These are phyloP conservation scores for Xylaria longipes DNA, from an alignment of 495 filamentous ascomycete species.

Conservation along the genomic window DNA sequence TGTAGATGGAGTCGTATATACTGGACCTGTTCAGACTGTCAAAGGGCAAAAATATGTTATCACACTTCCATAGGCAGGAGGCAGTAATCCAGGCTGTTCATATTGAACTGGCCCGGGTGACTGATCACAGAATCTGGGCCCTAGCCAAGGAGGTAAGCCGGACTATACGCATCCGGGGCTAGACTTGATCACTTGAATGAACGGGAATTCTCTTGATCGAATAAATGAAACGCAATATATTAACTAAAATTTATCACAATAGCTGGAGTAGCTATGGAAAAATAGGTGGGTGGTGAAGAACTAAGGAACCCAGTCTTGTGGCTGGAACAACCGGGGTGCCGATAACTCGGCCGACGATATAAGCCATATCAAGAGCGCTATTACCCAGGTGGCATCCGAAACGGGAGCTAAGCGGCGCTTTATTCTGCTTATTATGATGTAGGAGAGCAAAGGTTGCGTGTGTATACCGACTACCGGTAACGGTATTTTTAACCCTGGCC, in stretches of 20 bases:
- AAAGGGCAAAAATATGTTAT: slow-evolving; percentile 20
- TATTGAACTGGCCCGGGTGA: no score
- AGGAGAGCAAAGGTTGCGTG: slow-evolving; percentile 65
- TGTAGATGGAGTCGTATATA: slow-evolving; percentile 24
- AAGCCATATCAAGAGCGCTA: slow-evolving; percentile 45
- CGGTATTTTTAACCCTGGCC: slow-evolving; percentile 48
- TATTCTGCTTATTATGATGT: slow-evolving; percentile 58
- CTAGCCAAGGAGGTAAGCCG: no score
- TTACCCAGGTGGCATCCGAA: slow-evolving; percentile 45
- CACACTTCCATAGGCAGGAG: slow-evolving; percentile 12
- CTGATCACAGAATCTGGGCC: no score
- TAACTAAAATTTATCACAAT: no score
- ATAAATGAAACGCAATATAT: no score
- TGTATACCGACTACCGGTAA: slow-evolving; percentile 48
- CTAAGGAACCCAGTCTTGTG: no score
- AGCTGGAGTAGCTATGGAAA: no score
- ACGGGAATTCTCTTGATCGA: no score
- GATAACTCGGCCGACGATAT: slow-evolving; percentile 46
- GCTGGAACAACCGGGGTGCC: slow-evolving; percentile 25
- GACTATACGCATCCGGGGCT: no score
- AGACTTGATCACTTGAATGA: no score
- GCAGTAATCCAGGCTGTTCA: not conserved
- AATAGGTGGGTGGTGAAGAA: no score
- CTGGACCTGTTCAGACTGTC: slow-evolving; percentile 17
- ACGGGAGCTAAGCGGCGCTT: slow-evolving; percentile 52